Evolutionary conservation across 2,329 filamentous ascomycete species (phyloP).

Genomic region (Sporothrix humicola): DNA sequence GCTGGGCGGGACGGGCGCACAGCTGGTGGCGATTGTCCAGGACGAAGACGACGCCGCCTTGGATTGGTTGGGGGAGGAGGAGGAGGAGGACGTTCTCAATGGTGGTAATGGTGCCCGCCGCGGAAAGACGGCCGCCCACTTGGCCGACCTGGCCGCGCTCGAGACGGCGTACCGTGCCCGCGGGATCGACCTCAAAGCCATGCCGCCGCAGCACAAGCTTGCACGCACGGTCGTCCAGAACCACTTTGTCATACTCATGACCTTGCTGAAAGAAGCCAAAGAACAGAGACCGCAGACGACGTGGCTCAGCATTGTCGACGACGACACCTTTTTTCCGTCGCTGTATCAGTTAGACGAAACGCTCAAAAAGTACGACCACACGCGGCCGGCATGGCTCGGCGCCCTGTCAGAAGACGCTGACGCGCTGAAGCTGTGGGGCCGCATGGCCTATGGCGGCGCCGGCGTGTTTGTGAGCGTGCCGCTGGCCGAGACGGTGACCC

Average conservation of each 20-base stretch:
- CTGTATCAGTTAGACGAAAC: constrained; percentile 57
- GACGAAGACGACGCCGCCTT: constrained; percentile 45
- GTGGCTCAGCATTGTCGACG: constrained; percentile 65
- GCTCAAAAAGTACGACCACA: constrained; percentile 56
- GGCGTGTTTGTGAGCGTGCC: constrained; percentile 64
- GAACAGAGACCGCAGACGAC: constrained; percentile 48
- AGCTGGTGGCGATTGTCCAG: constrained; percentile 58
- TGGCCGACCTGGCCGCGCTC: constrained; percentile 41
- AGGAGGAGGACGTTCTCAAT: not conserved
- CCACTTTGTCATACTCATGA: constrained; percentile 61
- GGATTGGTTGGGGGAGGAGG: not conserved
- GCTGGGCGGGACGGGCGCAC: constrained; percentile 58
- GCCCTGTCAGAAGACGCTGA: constrained; percentile 61
- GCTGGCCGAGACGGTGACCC: constrained; percentile 55
- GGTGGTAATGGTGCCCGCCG: no score
- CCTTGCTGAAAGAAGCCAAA: constrained; percentile 53
- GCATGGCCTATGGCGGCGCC: constrained; percentile 66
- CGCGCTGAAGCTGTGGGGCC: constrained; percentile 58
- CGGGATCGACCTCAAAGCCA: constrained; percentile 42
- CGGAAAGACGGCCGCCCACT: not conserved
- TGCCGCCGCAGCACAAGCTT: constrained; percentile 43
- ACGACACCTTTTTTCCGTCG: constrained; percentile 68
- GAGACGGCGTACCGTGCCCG: constrained; percentile 43
- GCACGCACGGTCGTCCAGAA: constrained; percentile 56
- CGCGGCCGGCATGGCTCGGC: constrained; percentile 59